These are phyloP conservation scores for Phyllosticta citribraziliensis DNA, from an alignment of 2,329 filamentous ascomycete genomes.

Conservation along the genomic window DNA sequence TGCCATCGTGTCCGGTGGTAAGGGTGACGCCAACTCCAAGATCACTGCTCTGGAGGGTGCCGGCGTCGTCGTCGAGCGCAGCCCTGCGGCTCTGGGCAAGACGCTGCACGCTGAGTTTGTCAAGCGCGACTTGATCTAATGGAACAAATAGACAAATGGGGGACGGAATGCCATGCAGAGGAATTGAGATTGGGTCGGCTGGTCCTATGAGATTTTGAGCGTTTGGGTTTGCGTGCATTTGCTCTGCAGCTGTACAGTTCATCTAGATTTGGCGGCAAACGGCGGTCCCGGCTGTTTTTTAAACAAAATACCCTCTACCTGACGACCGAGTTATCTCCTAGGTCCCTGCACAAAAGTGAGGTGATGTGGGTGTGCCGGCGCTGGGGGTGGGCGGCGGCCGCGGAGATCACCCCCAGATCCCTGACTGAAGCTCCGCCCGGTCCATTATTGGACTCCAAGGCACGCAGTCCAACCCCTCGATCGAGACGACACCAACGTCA, in stretches of 20 bases:
- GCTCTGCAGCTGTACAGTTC: conserved; percentile 10
- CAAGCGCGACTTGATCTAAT: conserved; percentile 83
- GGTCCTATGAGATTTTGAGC: conserved; percentile 3
- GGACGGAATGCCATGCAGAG: not conserved
- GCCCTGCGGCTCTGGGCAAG: conserved; percentile 85
- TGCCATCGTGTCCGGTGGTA: conserved; percentile 94
- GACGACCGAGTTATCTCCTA: not conserved
- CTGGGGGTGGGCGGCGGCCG: not conserved
- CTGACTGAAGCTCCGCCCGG: conserved; percentile 8
- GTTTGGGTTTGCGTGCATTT: conserved; percentile 10
- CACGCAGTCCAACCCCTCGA: conserved; percentile 7
- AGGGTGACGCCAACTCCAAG: conserved; percentile 97
- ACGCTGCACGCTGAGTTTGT: conserved; percentile 92
- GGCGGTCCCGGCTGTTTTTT: conserved; percentile 6
- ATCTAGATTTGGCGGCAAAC: conserved; percentile 10
- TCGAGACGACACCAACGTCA: not conserved
- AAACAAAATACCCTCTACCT: conserved; percentile 4
- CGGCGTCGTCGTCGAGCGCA: conserved; percentile 93
- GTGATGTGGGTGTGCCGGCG: not conserved
- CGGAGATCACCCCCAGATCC: conserved; percentile 3
- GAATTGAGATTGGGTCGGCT: not conserved
- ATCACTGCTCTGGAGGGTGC: conserved; percentile 88
- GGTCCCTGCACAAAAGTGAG: not conserved
- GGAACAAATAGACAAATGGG: not conserved
- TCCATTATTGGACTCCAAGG: conserved; percentile 1